Evolutionary conservation across 192 early-diverging fungal species (phyloP).

Genomic region (Pilaira anomala): DNA sequence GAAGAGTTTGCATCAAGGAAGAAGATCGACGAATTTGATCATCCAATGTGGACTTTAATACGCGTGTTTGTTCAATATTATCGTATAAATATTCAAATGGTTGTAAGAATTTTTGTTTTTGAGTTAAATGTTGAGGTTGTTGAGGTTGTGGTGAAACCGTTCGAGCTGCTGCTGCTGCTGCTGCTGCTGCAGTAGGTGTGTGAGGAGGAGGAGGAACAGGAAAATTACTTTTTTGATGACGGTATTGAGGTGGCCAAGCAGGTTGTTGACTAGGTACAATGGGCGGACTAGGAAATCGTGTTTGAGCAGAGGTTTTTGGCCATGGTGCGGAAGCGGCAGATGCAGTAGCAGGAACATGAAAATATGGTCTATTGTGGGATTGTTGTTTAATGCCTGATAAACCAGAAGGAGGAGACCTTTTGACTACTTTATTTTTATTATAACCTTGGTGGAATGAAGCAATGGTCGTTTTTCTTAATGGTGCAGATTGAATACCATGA

Average conservation of each 20-base stretch:
- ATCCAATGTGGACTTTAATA: constrained; percentile 65
- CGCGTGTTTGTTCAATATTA: constrained; percentile 56
- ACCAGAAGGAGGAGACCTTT: constrained; percentile 27
- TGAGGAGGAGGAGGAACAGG: constrained; percentile 22
- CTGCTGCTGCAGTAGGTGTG: constrained; percentile 39
- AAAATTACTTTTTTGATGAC: neutral
- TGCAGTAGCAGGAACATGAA: constrained; percentile 7
- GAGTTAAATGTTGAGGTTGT: constrained; percentile 41
- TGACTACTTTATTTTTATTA: constrained; percentile 12
- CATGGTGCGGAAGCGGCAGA: neutral
- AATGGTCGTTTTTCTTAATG: constrained; percentile 14
- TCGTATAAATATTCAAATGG: constrained; percentile 56
- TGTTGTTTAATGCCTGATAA: neutral
- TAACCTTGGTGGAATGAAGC: constrained; percentile 11
- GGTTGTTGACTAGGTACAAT: constrained; percentile 41
- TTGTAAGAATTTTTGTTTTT: constrained; percentile 54
- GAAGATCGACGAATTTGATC: constrained; percentile 74
- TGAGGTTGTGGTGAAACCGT: constrained; percentile 52
- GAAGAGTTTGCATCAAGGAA: constrained; percentile 69
- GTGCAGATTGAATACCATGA: constrained; percentile 41
- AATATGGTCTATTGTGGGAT: neutral
- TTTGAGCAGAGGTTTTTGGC: constrained; percentile 5
- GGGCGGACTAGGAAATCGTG: constrained; percentile 36
- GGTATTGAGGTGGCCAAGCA: constrained; percentile 1
- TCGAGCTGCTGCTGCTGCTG: constrained; percentile 29